Conservation (phyloP, 2,329 filamentous ascomycete genomes). For the Apiospora aurea region DNA sequence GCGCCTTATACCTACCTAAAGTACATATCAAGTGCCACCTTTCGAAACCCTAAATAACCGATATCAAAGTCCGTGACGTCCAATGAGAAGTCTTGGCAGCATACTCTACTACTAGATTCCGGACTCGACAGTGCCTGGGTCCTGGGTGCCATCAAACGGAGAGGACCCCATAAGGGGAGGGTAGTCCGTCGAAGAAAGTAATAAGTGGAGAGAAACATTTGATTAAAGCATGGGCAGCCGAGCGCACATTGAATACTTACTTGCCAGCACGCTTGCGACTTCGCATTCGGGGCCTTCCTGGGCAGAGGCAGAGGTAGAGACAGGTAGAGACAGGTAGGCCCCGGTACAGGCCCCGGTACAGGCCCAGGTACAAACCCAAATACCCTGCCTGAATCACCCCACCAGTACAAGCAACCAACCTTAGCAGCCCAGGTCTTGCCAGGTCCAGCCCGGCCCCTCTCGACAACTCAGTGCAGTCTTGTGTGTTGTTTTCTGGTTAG, state of each 20-base stretch:
- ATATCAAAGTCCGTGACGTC: neutral
- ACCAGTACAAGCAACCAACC: neutral
- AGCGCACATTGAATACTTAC: neutral
- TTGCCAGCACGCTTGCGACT: too few relatives aligned
- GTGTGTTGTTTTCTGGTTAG: neutral
- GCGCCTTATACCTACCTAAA: neutral
- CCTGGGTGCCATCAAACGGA: slow-evolving; percentile 4
- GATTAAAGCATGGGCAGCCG: slow-evolving; percentile 16
- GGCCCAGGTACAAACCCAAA: neutral
- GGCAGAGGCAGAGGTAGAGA: neutral
- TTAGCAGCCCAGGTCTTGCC: neutral
- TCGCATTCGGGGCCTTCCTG: neutral
- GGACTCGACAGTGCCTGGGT: slow-evolving; percentile 6
- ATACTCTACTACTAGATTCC: neutral
- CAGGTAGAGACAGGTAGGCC: too few relatives aligned
- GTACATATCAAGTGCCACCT: neutral
- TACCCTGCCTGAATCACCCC: slow-evolving; percentile 9
- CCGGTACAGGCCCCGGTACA: neutral
- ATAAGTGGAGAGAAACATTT: neutral
- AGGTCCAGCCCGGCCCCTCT: neutral
- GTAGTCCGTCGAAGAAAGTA: slow-evolving; percentile 14
- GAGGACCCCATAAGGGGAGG: slow-evolving; percentile 10
- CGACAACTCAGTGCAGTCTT: slow-evolving; percentile 1
- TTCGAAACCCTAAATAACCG: slow-evolving; percentile 3
- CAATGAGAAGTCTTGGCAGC: neutral